phyloP scores from a whole-genome alignment of 371 early-diverging fungal species.

The Dichotomocladium elegans region DNA sequence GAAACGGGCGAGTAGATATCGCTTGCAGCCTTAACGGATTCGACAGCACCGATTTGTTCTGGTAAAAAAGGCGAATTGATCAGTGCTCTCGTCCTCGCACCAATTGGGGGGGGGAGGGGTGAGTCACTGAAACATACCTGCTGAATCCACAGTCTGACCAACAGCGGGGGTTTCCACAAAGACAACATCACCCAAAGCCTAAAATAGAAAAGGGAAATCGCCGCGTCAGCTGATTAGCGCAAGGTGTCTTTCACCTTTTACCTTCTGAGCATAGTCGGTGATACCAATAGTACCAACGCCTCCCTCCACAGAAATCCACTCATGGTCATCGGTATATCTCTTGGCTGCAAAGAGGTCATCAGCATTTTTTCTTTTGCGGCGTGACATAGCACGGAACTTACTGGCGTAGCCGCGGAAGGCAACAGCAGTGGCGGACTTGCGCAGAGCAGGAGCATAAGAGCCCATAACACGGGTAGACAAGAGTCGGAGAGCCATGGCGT shows the following conservation, averaged over 20 bases:
- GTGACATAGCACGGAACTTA: slow-evolving; percentile 16
- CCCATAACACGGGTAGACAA: slow-evolving; percentile 43
- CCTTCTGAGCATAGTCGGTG: slow-evolving; percentile 86
- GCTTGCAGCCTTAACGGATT: slow-evolving; percentile 94
- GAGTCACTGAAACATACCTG: too few species aligned
- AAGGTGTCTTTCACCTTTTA: not conserved
- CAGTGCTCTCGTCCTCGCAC: not conserved
- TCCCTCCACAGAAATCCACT: slow-evolving; percentile 80
- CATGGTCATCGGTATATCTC: slow-evolving; percentile 87
- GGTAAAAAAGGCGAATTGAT: slow-evolving; percentile 3
- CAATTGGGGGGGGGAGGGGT: too few species aligned
- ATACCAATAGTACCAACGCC: slow-evolving; percentile 89
- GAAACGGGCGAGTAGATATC: slow-evolving; percentile 90
- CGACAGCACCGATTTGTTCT: slow-evolving; percentile 84
- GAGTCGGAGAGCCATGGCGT: slow-evolving; percentile 38
- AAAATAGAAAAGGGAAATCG: not conserved
- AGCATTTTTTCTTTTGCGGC: not conserved
- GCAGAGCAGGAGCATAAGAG: slow-evolving; percentile 36
- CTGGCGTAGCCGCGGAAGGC: slow-evolving; percentile 45
- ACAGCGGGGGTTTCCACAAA: slow-evolving; percentile 80
- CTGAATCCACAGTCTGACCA: slow-evolving; percentile 53
- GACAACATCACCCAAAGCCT: slow-evolving; percentile 92
- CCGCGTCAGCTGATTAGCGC: too few species aligned
- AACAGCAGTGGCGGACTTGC: slow-evolving; percentile 31
- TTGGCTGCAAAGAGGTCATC: slow-evolving; percentile 34